These are phyloP conservation scores for Erodium texanum DNA, from an alignment of 441 rosid genomes.

Conservation along the genomic window DNA sequence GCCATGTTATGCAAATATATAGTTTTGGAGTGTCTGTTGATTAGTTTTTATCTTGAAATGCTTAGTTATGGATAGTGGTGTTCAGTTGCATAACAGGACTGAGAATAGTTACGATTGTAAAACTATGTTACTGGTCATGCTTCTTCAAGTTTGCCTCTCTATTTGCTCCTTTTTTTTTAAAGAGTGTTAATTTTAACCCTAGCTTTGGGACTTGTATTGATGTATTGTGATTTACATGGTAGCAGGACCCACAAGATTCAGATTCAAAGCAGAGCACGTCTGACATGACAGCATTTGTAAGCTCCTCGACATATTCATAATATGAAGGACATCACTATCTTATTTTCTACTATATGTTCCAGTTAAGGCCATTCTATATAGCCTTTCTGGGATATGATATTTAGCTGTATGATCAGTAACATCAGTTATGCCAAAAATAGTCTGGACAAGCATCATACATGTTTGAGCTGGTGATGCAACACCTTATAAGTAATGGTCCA, in stretches of 20 bases:
- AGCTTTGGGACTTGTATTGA: slow-evolving; percentile 5
- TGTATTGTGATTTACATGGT: slow-evolving; percentile 1
- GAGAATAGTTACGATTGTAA: not conserved
- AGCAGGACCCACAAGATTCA: slow-evolving; percentile 54
- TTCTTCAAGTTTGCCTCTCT: not conserved
- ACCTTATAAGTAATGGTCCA: not conserved
- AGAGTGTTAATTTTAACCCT: not conserved
- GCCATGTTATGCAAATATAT: not conserved
- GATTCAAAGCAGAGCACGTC: slow-evolving; percentile 58
- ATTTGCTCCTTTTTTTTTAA: not conserved
- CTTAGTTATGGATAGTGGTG: not conserved
- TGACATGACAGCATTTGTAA: slow-evolving; percentile 62
- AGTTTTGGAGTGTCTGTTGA: not conserved
- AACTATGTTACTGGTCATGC: not conserved
- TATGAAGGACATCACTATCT: slow-evolving; percentile 4
- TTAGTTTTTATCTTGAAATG: not conserved
- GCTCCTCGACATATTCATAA: slow-evolving; percentile 22
- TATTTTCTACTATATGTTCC: not conserved
- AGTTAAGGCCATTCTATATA: not conserved
- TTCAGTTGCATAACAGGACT: not conserved
- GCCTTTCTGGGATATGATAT: not conserved
- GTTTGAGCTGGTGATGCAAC: not conserved
- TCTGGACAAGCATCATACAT: not conserved
- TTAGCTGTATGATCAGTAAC: not conserved
- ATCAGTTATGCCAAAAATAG: not conserved